Base-by-base conservation (phyloP, 176 grass and related monocot genomes). In the Eragrostis curvula region DNA sequence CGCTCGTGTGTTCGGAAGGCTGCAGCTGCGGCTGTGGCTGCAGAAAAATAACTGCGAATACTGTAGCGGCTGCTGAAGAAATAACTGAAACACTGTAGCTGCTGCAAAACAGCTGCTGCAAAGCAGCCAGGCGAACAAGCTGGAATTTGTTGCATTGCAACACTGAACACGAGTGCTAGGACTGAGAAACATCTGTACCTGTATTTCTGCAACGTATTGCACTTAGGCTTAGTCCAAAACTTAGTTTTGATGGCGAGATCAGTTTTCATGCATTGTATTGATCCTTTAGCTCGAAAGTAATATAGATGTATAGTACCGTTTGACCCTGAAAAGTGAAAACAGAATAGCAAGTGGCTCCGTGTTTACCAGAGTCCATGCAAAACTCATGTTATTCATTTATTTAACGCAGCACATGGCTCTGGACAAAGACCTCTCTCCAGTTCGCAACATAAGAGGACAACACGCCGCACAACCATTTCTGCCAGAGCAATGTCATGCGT, bases 331-430 rank as follows among this genome's bases (percentile, higher is more conserved):
- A 36, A 36, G 32, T 58, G 24, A 21, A 57, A 57, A 57, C 6
- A 48, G 23, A 56, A 66, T 43, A 62, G 8, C 27, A 28, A 16
- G 28, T 24, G n/a, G 1, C 7, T 56, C 29, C 27, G 56, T 62
- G 65, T 56, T 73, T 65, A 40, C 25, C 14, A 28, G 60, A 47
- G 14, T 30, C 56, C 44, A 71, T 40, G 46, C 36, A 66, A 3
- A 78, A 12, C 47, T 72, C 64, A 36, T 51, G 47, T 36, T 24
- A 13, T 61, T 14, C 58, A 27, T 61, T 61, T 79, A 29, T 83
- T 59, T 16, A 66, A 49, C 83, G 57, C 16, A 90, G 83, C 83
- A 9, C 66, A 39, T 45, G 66, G 41, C 13, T 56, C n/a, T 66
- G 66, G 42, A 29, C 25, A n/a, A 15, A 47, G 6, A 49, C 64